These are phyloP conservation scores for Apiospora phragmitis DNA, from an alignment of 2,329 filamentous ascomycete species.

Conservation along the genomic window DNA sequence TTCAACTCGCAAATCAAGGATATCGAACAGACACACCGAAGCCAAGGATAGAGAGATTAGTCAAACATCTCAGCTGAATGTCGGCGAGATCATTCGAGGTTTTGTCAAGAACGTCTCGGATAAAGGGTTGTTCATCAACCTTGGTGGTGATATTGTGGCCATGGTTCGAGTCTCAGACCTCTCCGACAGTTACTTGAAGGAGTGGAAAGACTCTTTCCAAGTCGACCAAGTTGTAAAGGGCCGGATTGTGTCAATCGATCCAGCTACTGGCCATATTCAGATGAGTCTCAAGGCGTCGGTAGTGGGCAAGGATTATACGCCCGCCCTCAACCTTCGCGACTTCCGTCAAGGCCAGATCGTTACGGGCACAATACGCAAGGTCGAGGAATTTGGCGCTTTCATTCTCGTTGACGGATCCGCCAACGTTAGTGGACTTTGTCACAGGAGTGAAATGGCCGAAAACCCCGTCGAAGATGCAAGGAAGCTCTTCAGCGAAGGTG, in stretches of 20 bases:
- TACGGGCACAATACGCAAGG: constrained; percentile 88
- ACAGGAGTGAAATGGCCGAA: constrained; percentile 89
- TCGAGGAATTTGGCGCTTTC: constrained; percentile 94
- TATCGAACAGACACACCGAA: constrained; percentile 80
- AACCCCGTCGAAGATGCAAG: constrained; percentile 79
- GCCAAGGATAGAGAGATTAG: constrained; percentile 81
- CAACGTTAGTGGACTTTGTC: constrained; percentile 91
- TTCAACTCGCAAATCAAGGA: constrained; percentile 82
- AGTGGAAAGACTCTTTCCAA: constrained; percentile 90
- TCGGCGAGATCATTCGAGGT: constrained; percentile 80
- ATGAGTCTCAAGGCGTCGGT: constrained; percentile 86
- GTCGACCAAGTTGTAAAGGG: constrained; percentile 89
- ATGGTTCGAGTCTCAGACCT: constrained; percentile 86
- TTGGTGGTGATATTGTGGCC: constrained; percentile 79
- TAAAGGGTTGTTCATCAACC: constrained; percentile 82
- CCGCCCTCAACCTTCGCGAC: constrained; percentile 73
- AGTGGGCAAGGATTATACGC: constrained; percentile 75
- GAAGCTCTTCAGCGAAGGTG: constrained; percentile 86
- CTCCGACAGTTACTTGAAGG: constrained; percentile 88
- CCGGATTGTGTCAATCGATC: constrained; percentile 74
- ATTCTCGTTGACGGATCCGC: constrained; percentile 83
- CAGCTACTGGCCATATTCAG: constrained; percentile 70
- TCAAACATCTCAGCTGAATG: constrained; percentile 67
- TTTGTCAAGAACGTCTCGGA: constrained; percentile 91
- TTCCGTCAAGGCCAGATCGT: constrained; percentile 78